These are phyloP conservation scores for Wickerhamomyces mucosus DNA, from an alignment of 805 yeast species.

Conservation along the genomic window DNA sequence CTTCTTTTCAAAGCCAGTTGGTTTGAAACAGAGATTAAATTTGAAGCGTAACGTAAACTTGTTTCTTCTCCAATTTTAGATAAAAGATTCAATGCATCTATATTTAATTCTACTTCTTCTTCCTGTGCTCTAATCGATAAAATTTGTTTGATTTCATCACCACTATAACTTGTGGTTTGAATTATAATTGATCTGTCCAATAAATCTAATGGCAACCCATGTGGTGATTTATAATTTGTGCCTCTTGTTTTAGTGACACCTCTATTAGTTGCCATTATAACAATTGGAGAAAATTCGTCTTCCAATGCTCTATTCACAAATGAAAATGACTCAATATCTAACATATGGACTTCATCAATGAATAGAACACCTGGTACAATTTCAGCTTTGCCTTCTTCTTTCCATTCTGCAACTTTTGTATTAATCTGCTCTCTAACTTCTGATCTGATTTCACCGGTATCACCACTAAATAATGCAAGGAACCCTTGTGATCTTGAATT, in stretches of 20 bases:
- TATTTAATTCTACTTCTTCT: constrained; percentile 79
- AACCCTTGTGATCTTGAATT: constrained; percentile 98
- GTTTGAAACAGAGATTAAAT: constrained; percentile 82
- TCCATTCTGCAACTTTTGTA: constrained; percentile 96
- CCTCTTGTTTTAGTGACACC: constrained; percentile 94
- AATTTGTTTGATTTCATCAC: constrained; percentile 80
- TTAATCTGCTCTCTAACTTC: constrained; percentile 96
- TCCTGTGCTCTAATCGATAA: constrained; percentile 85
- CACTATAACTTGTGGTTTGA: constrained; percentile 69
- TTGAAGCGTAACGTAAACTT: constrained; percentile 85
- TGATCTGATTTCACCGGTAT: constrained; percentile 94
- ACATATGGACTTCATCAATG: constrained; percentile 97
- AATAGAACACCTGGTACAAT: constrained; percentile 96
- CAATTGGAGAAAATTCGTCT: constrained; percentile 94
- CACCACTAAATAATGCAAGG: constrained; percentile 88
- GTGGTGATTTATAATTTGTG: constrained; percentile 88
- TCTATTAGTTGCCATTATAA: constrained; percentile 95
- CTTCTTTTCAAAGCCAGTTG: constrained; percentile 81
- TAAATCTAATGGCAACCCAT: constrained; percentile 93
- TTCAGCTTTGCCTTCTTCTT: constrained; percentile 97
- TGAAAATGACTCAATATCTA: constrained; percentile 93
- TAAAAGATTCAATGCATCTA: constrained; percentile 78
- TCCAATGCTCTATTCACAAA: constrained; percentile 93
- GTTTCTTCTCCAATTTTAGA: constrained; percentile 89
- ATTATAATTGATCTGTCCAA: constrained; percentile 91